Evolutionary conservation across 2,329 filamentous ascomycete species (phyloP).

Genomic region (Cladophialophora yegresii): DNA sequence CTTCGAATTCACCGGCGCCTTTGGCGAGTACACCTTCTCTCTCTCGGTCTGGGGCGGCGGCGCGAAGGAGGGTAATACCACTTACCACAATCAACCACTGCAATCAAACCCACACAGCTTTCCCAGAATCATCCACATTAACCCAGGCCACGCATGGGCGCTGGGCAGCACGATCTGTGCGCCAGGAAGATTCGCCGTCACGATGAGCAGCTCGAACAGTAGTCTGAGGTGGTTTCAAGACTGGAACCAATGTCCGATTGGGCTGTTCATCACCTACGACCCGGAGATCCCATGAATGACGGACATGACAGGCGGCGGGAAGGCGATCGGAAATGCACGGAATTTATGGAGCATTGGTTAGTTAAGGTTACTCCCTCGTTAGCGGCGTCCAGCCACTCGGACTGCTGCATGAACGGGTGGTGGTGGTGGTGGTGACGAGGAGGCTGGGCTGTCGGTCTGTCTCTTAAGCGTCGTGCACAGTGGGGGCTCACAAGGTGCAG

Average conservation of each 20-base stretch:
- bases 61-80: constrained; percentile 53
- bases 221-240: constrained; percentile 66
- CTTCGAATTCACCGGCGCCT: constrained; percentile 56
- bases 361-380: neutral
- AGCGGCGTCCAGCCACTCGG: neutral
- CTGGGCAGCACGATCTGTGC: constrained; percentile 44
- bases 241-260: constrained; percentile 50
- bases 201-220: constrained; percentile 53
- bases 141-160: constrained; percentile 57
- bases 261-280: constrained; percentile 30
- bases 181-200: constrained; percentile 51
- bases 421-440: neutral
- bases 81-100: constrained; percentile 55
- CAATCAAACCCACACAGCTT: constrained; percentile 49
- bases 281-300: constrained; percentile 18
- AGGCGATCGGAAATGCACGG: neutral
- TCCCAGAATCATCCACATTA: constrained; percentile 42
- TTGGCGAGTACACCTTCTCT: constrained; percentile 55
- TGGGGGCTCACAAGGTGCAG: neutral
- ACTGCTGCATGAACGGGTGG: constrained; percentile 1
- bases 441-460: neutral
- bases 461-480: neutral
- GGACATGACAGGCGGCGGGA: neutral
- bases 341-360: neutral
- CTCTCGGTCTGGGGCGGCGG: constrained; percentile 44